phyloP scores from a whole-genome alignment of 2,329 filamentous ascomycete genomes.

The Diaporthe sp. region DNA sequence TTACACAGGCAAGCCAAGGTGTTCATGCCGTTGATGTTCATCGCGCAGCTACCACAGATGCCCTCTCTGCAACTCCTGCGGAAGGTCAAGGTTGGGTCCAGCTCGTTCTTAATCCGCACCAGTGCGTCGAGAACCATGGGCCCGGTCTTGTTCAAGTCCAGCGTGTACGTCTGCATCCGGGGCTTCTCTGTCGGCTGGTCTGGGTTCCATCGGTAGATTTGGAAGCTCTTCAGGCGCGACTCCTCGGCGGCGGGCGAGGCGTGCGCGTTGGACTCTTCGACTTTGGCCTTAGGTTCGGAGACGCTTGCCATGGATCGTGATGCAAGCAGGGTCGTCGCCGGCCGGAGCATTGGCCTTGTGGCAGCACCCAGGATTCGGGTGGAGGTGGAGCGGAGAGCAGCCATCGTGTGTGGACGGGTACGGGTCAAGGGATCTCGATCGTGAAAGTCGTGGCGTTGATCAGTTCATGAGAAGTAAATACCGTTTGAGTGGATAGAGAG shows the following conservation, averaged over 20 bases:
- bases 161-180: constrained; percentile 91
- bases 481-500: not conserved
- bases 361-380: constrained; percentile 64
- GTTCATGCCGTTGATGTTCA: constrained; percentile 99
- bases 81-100: constrained; percentile 97
- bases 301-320: constrained; percentile 68
- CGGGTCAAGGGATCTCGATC: constrained; percentile 11
- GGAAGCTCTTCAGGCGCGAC: constrained; percentile 90
- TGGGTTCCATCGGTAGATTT: constrained; percentile 99
- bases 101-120: constrained; percentile 98
- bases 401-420: constrained; percentile 59
- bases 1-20: constrained; percentile 97
- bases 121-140: constrained; percentile 98
- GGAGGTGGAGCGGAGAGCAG: constrained; percentile 72
- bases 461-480: not conserved
- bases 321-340: constrained; percentile 53
- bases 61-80: constrained; percentile 96
- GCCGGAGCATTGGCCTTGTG: constrained; percentile 56
- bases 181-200: constrained; percentile 94
- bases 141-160: constrained; percentile 98
- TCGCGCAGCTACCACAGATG: constrained; percentile 98
- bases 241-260: constrained; percentile 68
- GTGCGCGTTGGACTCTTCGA: constrained; percentile 38
- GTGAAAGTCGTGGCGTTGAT: constrained; percentile 17
- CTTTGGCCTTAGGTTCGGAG: constrained; percentile 60